phyloP scores from a whole-genome alignment of 805 yeast species.

The Spencermartinsiella europaea region DNA sequence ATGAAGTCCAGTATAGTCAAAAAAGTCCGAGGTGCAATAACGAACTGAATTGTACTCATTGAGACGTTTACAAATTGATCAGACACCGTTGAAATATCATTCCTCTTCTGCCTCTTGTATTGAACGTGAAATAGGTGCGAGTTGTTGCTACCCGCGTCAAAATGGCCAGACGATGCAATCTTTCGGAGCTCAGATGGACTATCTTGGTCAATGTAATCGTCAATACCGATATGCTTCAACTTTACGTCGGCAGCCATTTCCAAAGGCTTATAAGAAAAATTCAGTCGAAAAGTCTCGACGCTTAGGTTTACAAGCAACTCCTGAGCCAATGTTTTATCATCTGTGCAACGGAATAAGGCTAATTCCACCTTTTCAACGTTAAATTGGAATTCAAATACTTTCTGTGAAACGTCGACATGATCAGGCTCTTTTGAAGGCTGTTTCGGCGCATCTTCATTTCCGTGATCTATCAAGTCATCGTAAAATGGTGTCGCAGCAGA shows the following conservation, averaged over 20 bases:
- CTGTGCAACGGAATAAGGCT: constrained; percentile 62
- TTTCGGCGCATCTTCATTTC: neutral
- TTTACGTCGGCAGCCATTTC: constrained; percentile 63
- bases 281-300: constrained; percentile 58
- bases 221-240: constrained; percentile 60
- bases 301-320: constrained; percentile 67
- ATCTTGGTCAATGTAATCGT: constrained; percentile 66
- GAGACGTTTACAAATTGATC: constrained; percentile 72
- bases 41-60: constrained; percentile 72
- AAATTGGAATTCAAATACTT: constrained; percentile 65
- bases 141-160: constrained; percentile 27
- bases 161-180: constrained; percentile 51
- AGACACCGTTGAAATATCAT: constrained; percentile 29
- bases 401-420: constrained; percentile 39
- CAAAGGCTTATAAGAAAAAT: constrained; percentile 52
- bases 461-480: constrained; percentile 4
- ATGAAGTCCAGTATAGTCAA: constrained; percentile 75
- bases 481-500: constrained; percentile 5
- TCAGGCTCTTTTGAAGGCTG: neutral
- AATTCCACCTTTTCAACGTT: constrained; percentile 59
- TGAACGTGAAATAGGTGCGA: constrained; percentile 53
- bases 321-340: constrained; percentile 53
- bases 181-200: constrained; percentile 60
- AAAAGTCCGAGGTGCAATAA: constrained; percentile 70
- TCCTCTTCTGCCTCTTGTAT: constrained; percentile 54